These are phyloP conservation scores for Neoboletus brunneissimus DNA, from an alignment of 768 basidiomycete genomes.

Conservation along the genomic window DNA sequence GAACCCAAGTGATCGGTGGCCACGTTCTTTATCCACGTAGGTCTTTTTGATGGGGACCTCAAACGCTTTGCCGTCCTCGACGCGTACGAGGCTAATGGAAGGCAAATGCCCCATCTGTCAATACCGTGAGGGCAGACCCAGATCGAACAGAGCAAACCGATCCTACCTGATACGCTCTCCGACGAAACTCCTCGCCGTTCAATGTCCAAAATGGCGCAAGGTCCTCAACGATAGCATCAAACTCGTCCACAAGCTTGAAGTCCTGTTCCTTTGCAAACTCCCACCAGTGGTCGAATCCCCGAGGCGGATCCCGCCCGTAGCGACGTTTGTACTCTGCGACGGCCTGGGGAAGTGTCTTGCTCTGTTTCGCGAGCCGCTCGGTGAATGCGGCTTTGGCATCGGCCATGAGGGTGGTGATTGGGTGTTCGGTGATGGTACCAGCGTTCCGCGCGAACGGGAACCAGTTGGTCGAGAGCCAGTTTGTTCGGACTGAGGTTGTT, in stretches of 20 bases:
- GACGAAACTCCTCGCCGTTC: conserved; percentile 66
- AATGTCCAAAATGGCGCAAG: conserved; percentile 83
- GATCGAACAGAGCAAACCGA: background rate
- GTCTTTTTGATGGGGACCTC: conserved; percentile 55
- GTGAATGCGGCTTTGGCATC: conserved; percentile 77
- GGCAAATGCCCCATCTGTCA: conserved; percentile 71
- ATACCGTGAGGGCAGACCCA: background rate
- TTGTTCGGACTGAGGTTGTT: background rate
- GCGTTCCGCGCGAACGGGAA: conserved; percentile 15
- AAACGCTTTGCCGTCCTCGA: conserved; percentile 59
- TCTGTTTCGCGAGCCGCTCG: conserved; percentile 67
- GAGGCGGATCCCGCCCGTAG: conserved; percentile 78
- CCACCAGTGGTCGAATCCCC: conserved; percentile 92
- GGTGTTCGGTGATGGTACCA: conserved; percentile 48
- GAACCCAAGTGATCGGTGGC: conserved; percentile 78
- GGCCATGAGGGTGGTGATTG: conserved; percentile 81
- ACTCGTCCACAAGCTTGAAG: conserved; percentile 86
- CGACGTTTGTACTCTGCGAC: conserved; percentile 78
- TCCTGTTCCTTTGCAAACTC: conserved; percentile 67
- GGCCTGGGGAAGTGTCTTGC: conserved; percentile 73
- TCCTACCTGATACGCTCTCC: conserved; percentile 55
- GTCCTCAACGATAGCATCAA: conserved; percentile 75
- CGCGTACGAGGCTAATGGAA: conserved; percentile 83
- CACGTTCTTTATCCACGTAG: conserved; percentile 64
- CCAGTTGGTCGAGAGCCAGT: conserved; percentile 22